Evolutionary conservation across 2,329 filamentous ascomycete species (phyloP).

Genomic region (Alternaria angustiovoidea): DNA sequence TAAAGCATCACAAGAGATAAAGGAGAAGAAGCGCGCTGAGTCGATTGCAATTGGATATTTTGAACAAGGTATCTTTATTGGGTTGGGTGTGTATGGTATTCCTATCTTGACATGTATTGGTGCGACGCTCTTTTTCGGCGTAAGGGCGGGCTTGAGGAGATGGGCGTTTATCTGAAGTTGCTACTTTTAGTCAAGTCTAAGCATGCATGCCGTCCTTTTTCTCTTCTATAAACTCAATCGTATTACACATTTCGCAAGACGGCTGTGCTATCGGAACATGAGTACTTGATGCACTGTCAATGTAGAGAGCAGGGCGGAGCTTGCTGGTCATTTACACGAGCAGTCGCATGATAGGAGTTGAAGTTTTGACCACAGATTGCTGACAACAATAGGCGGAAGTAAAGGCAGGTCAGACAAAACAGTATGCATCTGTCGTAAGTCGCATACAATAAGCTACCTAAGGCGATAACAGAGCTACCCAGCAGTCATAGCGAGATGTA

Average conservation of each 20-base stretch:
- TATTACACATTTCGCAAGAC: neutral
- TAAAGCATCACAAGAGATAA: conserved; percentile 36
- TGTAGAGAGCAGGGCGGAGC: neutral
- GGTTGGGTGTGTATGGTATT: conserved; percentile 46
- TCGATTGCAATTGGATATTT: conserved; percentile 42
- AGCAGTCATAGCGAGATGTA: neutral
- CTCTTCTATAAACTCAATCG: neutral
- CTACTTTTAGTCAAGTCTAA: too few relatives aligned
- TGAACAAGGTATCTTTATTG: conserved; percentile 46
- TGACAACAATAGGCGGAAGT: neutral
- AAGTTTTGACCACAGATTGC: neutral
- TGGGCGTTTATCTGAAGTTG: conserved; percentile 20
- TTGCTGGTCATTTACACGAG: neutral
- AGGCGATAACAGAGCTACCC: neutral
- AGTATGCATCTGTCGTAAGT: too few relatives aligned
- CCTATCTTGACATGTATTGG: conserved; percentile 42
- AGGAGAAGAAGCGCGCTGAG: conserved; percentile 45
- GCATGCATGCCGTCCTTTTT: neutral
- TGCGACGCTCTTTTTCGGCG: conserved; percentile 35
- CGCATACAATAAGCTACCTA: too few relatives aligned
- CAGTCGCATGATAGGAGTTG: neutral
- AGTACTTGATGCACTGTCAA: neutral
- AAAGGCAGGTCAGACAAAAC: too few relatives aligned
- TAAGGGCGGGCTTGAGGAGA: conserved; percentile 35
- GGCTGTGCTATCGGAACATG: neutral